Evolutionary conservation across 345 rosid genomes (phyloP), one percentile per base, ranked within the genome.

Genomic region (Euphorbia peplus): DNA sequence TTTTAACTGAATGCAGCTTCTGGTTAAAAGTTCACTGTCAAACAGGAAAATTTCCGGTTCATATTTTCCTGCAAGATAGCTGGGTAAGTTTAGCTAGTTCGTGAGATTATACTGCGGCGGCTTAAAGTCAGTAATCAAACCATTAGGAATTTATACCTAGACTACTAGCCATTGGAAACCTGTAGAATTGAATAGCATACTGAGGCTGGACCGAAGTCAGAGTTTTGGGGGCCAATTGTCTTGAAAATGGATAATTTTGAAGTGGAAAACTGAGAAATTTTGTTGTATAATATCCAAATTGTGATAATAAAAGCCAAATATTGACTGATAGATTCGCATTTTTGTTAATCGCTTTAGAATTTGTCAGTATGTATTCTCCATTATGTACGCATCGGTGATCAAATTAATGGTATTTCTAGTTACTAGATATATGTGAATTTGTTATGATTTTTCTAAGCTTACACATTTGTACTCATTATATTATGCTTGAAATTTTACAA

Each of bases 191-290:
- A 44, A 44, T 63, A 21, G 19, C 51, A 32, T 32, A 32, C 6
- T 6, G 6, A 32, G 37, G 8, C 2, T 25, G 53, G 21, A 16
- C 14, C 0, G 37, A 29, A 8, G 28, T 13, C 15, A 0, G 22
- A 28, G 32, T 68, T 26, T 46, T 29, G 0, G 3, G 19, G 42
- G 13, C 4, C 5, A 24, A 21, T 56, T 8, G 14, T 56, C 29
- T 41, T 68, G 35, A 56, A 28, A 41, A 15, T 22, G 30, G 71
- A 12, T 37, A 51, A 12, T 6, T 54, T 24, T n/a, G n/a, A 4
- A 63, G 24, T 54, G 24, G 32, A 19, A 57, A 44, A 16, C 13
- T 46, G 9, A 29, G 30, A 29, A 46, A 47, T 69, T 69, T 69
- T 68, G 54, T 32, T 46, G 57, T 58, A 46, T 11, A 41, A 28